Evolutionary conservation across 345 rosid species (phyloP), one percentile per base, ranked within the genome.

Genomic region (Hibiscus trionum): DNA sequence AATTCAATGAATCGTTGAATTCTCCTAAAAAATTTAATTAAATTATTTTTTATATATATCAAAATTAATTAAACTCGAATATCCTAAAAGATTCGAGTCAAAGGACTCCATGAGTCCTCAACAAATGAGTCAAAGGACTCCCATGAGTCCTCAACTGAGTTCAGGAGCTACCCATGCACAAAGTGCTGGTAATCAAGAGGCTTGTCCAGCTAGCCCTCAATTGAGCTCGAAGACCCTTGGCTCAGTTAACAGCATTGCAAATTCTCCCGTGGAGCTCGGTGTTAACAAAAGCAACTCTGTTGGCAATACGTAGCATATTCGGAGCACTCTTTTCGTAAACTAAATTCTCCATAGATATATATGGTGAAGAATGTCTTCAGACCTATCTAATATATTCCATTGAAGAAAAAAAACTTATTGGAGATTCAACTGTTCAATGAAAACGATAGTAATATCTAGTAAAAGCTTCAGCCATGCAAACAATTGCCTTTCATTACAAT

Each of bases 181-280:
- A 80, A 88, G 89, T 80, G 84, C 90, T 24, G 88, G 92, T 77
- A 93, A 89, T 79, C 86, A 87, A 12, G 98, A 90, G 69, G 84
- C 81, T 31, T 85, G 96, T 79, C 98, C 99, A 16, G 89, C 95
- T 12, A 96, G 99, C 75, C 99, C 99, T 17, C 98, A 95, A 80
- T 77, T 89, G 77, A 95, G 98, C 76, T 90, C 97, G 70, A 96
- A 92, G 85, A 90, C 98, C 73, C 86, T 85, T 68, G 93, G 96
- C 72, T 93, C 97, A 0, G 98, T 86, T 71, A 91, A 94, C 83
- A 96, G 97, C 81, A 91, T 96, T 61, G 61, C 88, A 57, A 88
- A 91, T 80, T 93, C 99, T 56, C 93, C 99, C 3, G 88, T 89
- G 96, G 99, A 95, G 74, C 86, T 87, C 78, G 95, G 90, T 73